Evolutionary conservation across 2,329 filamentous ascomycete genomes (phyloP).

Genomic region (Ustulina deusta): DNA sequence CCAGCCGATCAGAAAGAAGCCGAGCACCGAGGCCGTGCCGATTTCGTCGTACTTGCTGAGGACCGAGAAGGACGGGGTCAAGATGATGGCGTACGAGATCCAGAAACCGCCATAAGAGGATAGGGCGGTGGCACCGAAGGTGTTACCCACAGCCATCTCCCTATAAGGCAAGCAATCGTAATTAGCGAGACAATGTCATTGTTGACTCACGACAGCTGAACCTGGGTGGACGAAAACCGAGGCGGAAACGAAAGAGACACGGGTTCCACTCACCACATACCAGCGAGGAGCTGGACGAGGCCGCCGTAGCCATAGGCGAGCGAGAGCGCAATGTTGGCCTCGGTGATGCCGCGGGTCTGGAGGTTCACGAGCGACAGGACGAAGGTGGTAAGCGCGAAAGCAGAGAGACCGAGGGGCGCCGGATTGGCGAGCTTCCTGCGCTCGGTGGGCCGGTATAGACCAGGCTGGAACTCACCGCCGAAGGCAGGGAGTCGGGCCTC

Average conservation of each 20-base stretch:
- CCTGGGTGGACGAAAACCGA: background rate
- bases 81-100: constrained; percentile 79
- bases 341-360: constrained; percentile 68
- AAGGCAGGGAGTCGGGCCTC: constrained; percentile 67
- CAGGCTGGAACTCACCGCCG: constrained; percentile 79
- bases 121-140: constrained; percentile 84
- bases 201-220: background rate
- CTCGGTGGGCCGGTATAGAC: constrained; percentile 71
- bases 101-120: constrained; percentile 89
- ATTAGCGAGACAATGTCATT: background rate
- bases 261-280: constrained; percentile 79
- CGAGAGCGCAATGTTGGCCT: constrained; percentile 75
- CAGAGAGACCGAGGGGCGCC: constrained; percentile 79
- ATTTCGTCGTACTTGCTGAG: constrained; percentile 59
- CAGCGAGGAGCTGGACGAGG: constrained; percentile 81
- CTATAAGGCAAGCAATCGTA: constrained; percentile 54
- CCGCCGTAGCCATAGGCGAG: constrained; percentile 82
- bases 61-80: constrained; percentile 76
- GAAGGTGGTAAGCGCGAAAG: constrained; percentile 87
- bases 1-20: constrained; percentile 82
- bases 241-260: background rate
- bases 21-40: constrained; percentile 70
- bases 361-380: constrained; percentile 81
- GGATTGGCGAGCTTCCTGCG: constrained; percentile 83
- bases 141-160: constrained; percentile 91